Conservation (phyloP, 306 rosid species). For the peach (Prunus persica) region Prunus_persica_NCBIv2 NC_034010.1:7623501-7624000, state of each 20-base stretch:
- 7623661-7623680: background rate
- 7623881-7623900: conserved; percentile 19
- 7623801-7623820: background rate
- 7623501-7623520: background rate
- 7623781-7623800: conserved; percentile 1
- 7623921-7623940: conserved; percentile 79
- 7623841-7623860: conserved; percentile 7
- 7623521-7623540: background rate
- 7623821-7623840: conserved; percentile 15
- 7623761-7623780: background rate
- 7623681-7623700: background rate
- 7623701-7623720: background rate
- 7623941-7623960: conserved; percentile 72
- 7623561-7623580: background rate
- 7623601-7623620: background rate
- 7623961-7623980: conserved; percentile 72
- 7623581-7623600: background rate
- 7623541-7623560: background rate
- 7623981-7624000: conserved; percentile 73
- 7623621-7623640: background rate
- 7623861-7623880: background rate
- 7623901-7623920: conserved; percentile 53
- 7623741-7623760: background rate
- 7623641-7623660: background rate
- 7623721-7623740: background rate